Base-by-base conservation (phyloP, 352 stramenopile species). In the Phytophthora pseudosyringae region DNA sequence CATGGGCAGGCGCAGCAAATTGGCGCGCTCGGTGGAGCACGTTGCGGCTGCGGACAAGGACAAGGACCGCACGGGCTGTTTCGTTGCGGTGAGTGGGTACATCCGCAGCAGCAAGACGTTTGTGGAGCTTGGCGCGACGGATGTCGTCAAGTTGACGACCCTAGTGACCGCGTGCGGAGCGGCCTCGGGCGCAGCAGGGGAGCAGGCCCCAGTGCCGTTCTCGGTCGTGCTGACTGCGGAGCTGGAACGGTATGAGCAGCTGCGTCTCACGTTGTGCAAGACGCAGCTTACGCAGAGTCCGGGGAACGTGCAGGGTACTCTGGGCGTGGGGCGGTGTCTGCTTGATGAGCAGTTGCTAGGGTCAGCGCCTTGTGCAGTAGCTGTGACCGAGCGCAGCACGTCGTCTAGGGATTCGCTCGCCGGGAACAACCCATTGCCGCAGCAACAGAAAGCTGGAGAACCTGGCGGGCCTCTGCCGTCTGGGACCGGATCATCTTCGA, bases 261-360 rank as follows among this genome's bases (percentile, higher is more conserved):
- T 93, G 8, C 67, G 76, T n/a, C 73, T 91, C n/a, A 83, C 76
- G 12, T 67, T 93, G 25, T 88, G 81, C 64, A 84, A 84, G 40
- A 79, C 65, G 3, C 69, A 71, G 51, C 47, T 85, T n/a, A 80
- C 47, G 11, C 78, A 88, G 50, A 74, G 64, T 21, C 75, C 75
- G 0, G 74, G 74, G 0, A 85, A 59, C 12, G 67, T 67, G 21
- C 81, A 88, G 28, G 53, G 64, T 1, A 88, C 68, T 15, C 66
- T 90, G 41, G 85, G 82, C 12, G 55, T 83, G 26, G 85, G 85
- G 3, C 64, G 78, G 4, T 89, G 77, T 67, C 55, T 78, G 25
- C 52, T 91, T 4, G 75, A 88, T 32, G 80, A 86, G 15, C 79
- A 87, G 13, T 73, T 91, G 28, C 38, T 88, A 8, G 55, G 62